Base-by-base conservation (phyloP, 495 filamentous ascomycete species). In the Choiromyces venosus region DNA sequence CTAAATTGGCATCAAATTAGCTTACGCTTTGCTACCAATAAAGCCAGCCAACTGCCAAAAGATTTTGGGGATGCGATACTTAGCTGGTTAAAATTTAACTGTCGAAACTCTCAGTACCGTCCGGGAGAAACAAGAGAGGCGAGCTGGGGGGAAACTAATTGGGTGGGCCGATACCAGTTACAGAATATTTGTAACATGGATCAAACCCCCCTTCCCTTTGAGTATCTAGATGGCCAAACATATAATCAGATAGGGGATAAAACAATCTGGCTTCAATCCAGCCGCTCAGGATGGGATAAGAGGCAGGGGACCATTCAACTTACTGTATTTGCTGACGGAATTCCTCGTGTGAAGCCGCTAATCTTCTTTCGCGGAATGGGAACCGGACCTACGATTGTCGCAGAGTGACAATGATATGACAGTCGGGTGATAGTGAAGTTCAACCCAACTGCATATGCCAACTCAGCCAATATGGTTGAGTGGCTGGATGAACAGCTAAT, bases 271-370 rank as follows among this genome's bases (percentile, higher is more conserved):
- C 25, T 38, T 16, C 37, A 66, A 40, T 10, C 70, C 36, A 38
- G 40, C 21, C 38, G 37, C 16, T 66, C 52, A 35, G 61, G 70
- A 37, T 72, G 70, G 70, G 70, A 72, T 67, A 72, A 72, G 37
- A 33, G 70, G 8, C 46, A 72, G 21, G 70, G 36, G 9, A 72
- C 70, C 16, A 7, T 66, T 8, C 12, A 21, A 9, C 37, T 72
- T 19, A 66, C 46, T 36, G 46, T 72, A n/a, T 52, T 72, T 37
- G 61, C 56, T 8, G 70, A 72, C 36, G 70, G 70, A 35, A 66
- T 37, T 39, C 38, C 33, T 36, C 29, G 29, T 14, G 19, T 67
- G 37, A 72, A 72, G 29, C 18, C 70, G 12, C 25, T 66, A 29
- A 10, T 65, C 39, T 10, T 72, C 9, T 72, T 72, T 42, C 9